Base-by-base conservation (phyloP, 2,329 filamentous ascomycete species). In the Ploettnerulaceae sp. region DNA sequence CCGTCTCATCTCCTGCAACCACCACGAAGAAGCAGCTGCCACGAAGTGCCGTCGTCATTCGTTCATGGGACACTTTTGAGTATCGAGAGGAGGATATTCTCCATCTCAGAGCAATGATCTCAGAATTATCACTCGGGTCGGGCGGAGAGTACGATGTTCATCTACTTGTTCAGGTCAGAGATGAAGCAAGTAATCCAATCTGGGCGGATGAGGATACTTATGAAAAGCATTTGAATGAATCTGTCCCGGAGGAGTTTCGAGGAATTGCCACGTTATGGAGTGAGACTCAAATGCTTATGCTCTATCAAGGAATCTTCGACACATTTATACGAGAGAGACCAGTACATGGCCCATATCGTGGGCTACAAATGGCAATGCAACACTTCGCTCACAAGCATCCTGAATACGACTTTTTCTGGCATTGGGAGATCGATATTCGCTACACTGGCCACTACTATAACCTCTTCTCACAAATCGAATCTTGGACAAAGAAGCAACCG, bases 381-480 rank as follows among this genome's bases (percentile, higher is more conserved):
- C 86, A 91, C 66, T 97, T 97, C 64, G 87, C 90, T 5, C 82
- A 90, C 61, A 77, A 81, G 59, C 89, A 95, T 66, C 86, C 87
- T 1, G 89, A 95, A 64, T 95, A 90, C 61, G 88, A 94, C 37
- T 87, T 82, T 68, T 89, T 89, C 66, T 95, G 89, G 89, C 87
- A 95, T 56, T 94, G 89, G 87, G 89, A 95, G 66, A 91, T 95
- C 83, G 89, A 95, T 60, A 81, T 90, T 34, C 82, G 89, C 22
- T 95, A 94, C 65, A 93, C 86, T 0, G 89, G 89, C 26, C 89
- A 95, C 67, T 91, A 86, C 70, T 89, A 85, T 55, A 79, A 87
- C 51, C 67, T 88, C 15, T 77, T 91, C 60, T 76, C 80, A 55
- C 84, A 84, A 61, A 69, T 89, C 28, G 75, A 79, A 58, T 69